Conservation (phyloP, 805 yeast species). For the Wickerhamiella siamensis region DNA sequence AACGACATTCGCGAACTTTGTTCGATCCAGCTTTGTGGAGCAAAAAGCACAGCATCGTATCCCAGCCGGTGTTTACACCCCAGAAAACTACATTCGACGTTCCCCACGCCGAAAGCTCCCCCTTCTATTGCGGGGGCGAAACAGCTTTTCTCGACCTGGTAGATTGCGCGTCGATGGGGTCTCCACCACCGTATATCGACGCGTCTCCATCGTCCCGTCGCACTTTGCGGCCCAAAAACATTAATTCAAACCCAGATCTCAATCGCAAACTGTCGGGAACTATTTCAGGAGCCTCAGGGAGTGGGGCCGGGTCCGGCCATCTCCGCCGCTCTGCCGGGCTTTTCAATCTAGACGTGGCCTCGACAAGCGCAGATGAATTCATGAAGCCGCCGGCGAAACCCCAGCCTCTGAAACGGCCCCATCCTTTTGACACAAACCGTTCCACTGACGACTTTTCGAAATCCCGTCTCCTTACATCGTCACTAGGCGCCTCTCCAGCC, state of each 20-base stretch:
- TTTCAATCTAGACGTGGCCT: conserved; percentile 28
- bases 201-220: conserved; percentile 1
- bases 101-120: no score
- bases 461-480: conserved; percentile 7
- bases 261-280: background rate
- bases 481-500: background rate
- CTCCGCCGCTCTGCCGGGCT: conserved; percentile 29
- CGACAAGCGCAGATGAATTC: conserved; percentile 13
- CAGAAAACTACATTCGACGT: no score
- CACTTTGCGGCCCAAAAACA: background rate
- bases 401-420: conserved; percentile 17
- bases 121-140: no score
- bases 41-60: background rate
- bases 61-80: no score
- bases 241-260: background rate
- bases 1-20: background rate
- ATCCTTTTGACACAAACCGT: conserved; percentile 12
- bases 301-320: background rate
- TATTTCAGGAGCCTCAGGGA: background rate
- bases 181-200: background rate
- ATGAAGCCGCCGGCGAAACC: conserved; percentile 10
- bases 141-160: background rate
- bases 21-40: background rate
- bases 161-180: background rate
- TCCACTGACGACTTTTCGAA: background rate